Percentiles rank a stretch among this genome's conserved stretches.
phyloP scores from a whole-genome alignment of 441 rosid genomes.

The Syzygium malaccense region DNA sequence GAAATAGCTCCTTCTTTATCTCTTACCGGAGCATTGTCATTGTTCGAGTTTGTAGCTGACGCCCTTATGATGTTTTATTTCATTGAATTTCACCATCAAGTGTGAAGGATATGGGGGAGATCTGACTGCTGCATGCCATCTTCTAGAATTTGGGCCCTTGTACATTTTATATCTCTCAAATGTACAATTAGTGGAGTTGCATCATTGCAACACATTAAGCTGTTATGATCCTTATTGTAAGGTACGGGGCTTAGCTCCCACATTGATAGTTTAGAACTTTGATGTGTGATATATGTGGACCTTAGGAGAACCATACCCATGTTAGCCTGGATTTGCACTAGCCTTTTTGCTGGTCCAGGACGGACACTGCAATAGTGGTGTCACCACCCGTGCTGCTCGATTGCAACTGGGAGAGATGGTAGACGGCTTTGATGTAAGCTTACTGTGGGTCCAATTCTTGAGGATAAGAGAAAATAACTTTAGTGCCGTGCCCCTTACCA shows the following conservation, averaged over 20 bases:
- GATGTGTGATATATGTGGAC: not conserved
- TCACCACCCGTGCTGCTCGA: not conserved
- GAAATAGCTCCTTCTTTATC: not conserved
- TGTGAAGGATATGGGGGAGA: not conserved
- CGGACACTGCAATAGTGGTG: not conserved
- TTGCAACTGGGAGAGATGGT: not conserved
- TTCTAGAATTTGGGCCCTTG: not conserved
- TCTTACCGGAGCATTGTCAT: not conserved
- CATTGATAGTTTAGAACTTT: not conserved
- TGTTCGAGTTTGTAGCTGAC: not conserved
- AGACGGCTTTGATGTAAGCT: not conserved
- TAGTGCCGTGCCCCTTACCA: not conserved
- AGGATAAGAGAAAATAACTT: not conserved
- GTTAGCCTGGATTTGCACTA: not conserved
- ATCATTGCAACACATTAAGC: not conserved
- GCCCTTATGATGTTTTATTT: not conserved
- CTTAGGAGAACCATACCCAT: not conserved
- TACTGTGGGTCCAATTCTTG: not conserved
- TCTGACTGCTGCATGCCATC: not conserved
- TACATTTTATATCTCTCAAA: not conserved
- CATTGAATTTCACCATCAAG: not conserved
- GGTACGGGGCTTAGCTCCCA: not conserved
- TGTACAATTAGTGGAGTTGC: not conserved
- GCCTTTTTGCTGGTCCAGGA: not conserved
- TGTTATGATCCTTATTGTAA: not conserved